Evolutionary conservation across 768 basidiomycete species (phyloP), one percentile per base, ranked within the genome.

Genomic region (Leccinum longicurvipes): DNA sequence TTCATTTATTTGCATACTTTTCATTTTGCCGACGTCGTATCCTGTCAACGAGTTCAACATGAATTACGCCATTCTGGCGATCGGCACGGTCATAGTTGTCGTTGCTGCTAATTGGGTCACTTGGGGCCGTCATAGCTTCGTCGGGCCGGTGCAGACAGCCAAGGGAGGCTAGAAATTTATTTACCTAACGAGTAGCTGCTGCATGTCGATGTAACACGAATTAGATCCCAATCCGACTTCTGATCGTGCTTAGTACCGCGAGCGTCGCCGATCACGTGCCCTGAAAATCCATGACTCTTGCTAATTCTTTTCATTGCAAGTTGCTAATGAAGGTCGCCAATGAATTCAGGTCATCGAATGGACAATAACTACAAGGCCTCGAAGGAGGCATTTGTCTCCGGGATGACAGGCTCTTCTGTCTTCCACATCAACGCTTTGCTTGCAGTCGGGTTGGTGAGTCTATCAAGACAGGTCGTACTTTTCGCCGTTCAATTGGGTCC

Each of bases 301-400:
- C 12, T 12, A 32, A 19, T 21, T 11, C n/a, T 11, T 44, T 34
- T 34, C 32, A 42, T n/a, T 6, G 36, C 17, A 41, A 19, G 39
- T 41, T 41, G 17, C 14, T 36, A 21, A 31, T 39, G 31, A 21
- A n/a, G 28, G 2, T 25, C 29, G 5, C 6, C 24, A 12, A 45
- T 44, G 36, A 27, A 19, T 19, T n/a, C 47, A 44, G n/a, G 14
- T 14, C 47, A 55, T n/a, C n/a, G n/a, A 25, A 69, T 64, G 69
- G 52, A 56, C 52, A 15, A 47, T 36, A 23, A 56, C 46, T 95
- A 95, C 79, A 93, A 91, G 69, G 61, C 76, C 8, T 82, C 79
- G 9, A 96, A 96, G 71, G 89, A 92, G 74, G 82, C 81, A 0
- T 96, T 94, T 64, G 87, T 93, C 36, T 84, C 90, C 7, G 82